phyloP scores from a whole-genome alignment of 1,284 basidiomycete genomes.

The Pseudozyma pruni region DNA sequence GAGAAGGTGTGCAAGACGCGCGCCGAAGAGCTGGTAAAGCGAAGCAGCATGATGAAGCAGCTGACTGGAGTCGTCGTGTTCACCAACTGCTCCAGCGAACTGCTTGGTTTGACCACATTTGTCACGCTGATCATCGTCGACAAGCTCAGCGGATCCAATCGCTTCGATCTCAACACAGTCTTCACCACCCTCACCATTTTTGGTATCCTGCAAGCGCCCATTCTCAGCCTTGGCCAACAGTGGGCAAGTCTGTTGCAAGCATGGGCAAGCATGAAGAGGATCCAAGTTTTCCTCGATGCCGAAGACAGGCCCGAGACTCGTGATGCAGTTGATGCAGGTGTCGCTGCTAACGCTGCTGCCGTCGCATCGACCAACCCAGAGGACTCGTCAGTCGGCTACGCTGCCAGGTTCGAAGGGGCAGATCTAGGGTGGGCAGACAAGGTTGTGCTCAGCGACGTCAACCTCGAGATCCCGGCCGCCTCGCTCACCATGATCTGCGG shows the following conservation, averaged over 20 bases:
- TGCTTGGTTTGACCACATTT: slow-evolving; percentile 46
- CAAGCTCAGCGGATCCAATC: slow-evolving; percentile 26
- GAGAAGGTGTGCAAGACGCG: slow-evolving; percentile 43
- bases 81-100: slow-evolving; percentile 34
- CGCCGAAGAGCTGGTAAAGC: slow-evolving; percentile 38
- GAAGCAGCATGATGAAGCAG: slow-evolving; percentile 21
- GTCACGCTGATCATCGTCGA: slow-evolving; percentile 47
- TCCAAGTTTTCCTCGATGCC: slow-evolving; percentile 51
- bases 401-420: slow-evolving; percentile 39
- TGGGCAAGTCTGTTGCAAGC: slow-evolving; percentile 53
- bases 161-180: slow-evolving; percentile 52
- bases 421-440: slow-evolving; percentile 36
- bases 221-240: slow-evolving; percentile 54
- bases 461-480: slow-evolving; percentile 37
- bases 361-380: not conserved
- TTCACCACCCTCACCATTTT: slow-evolving; percentile 59
- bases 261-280: slow-evolving; percentile 48
- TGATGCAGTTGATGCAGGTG: slow-evolving; percentile 8
- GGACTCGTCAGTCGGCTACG: not conserved
- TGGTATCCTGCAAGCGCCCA: slow-evolving; percentile 45
- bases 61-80: slow-evolving; percentile 34
- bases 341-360: slow-evolving; percentile 4
- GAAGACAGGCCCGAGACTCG: slow-evolving; percentile 27
- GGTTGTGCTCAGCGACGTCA: slow-evolving; percentile 32
- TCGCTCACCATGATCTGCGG: slow-evolving; percentile 60